phyloP scores from a whole-genome alignment of 2,329 filamentous ascomycete species.

The Aspergillus fumigatus region DNA sequence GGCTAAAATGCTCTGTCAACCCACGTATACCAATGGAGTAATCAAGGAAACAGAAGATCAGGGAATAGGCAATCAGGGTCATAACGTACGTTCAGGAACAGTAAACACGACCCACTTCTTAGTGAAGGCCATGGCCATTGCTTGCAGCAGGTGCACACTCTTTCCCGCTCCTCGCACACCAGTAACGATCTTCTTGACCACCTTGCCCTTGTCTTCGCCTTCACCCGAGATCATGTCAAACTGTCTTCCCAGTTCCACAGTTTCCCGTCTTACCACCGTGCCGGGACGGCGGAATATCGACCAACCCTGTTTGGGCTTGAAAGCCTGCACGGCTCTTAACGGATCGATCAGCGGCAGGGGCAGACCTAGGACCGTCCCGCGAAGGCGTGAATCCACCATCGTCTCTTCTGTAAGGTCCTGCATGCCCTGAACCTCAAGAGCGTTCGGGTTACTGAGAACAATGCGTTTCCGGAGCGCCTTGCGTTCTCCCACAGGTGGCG shows the following conservation, averaged over 20 bases:
- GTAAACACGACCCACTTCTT: slow-evolving; percentile 86
- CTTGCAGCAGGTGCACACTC: slow-evolving; percentile 79
- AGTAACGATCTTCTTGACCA: slow-evolving; percentile 59
- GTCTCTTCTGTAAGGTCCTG: slow-evolving; percentile 55
- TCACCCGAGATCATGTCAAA: slow-evolving; percentile 54
- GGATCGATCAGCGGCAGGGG: slow-evolving; percentile 69
- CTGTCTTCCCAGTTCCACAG: slow-evolving; percentile 62
- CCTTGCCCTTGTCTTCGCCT: slow-evolving; percentile 32
- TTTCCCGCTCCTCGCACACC: slow-evolving; percentile 77
- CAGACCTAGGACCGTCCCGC: slow-evolving; percentile 66
- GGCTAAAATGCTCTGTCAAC: slow-evolving; percentile 46
- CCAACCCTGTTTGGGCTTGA: slow-evolving; percentile 89
- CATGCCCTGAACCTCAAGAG: slow-evolving; percentile 69
- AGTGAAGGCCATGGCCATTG: slow-evolving; percentile 72
- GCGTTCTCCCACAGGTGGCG: slow-evolving; percentile 71
- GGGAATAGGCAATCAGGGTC: background rate
- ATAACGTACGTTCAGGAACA: slow-evolving; percentile 73
- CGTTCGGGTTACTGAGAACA: slow-evolving; percentile 90
- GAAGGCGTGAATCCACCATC: slow-evolving; percentile 51
- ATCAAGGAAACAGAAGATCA: slow-evolving; percentile 6
- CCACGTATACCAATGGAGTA: background rate
- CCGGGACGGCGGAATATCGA: slow-evolving; percentile 77
- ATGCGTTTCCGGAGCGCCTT: slow-evolving; percentile 85
- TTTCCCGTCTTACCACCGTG: slow-evolving; percentile 72
- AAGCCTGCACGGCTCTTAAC: slow-evolving; percentile 78